phyloP scores from a whole-genome alignment of 2,329 filamentous ascomycete species.

The Hypomyces perniciosus region DNA sequence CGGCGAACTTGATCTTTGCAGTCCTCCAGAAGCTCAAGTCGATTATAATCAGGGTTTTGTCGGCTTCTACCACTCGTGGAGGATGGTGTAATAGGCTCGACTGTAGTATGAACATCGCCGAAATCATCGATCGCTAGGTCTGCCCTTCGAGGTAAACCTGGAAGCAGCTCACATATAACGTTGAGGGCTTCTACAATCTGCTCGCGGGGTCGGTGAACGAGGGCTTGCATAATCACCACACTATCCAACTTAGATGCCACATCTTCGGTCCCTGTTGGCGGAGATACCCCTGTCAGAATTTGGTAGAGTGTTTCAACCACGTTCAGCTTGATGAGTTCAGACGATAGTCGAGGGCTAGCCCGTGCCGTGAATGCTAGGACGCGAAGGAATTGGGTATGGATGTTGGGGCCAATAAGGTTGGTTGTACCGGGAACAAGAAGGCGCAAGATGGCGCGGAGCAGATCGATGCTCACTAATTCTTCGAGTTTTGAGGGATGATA shows the following conservation, averaged over 20 bases:
- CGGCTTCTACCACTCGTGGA: slow-evolving; percentile 25
- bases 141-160: slow-evolving; percentile 57
- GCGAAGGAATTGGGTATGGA: slow-evolving; percentile 93
- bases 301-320: slow-evolving; percentile 97
- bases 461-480: slow-evolving; percentile 80
- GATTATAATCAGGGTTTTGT: slow-evolving; percentile 64
- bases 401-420: slow-evolving; percentile 87
- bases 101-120: slow-evolving; percentile 33
- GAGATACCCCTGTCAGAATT: slow-evolving; percentile 91
- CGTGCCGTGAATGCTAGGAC: slow-evolving; percentile 86
- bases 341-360: slow-evolving; percentile 79
- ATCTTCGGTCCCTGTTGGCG: slow-evolving; percentile 71
- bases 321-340: slow-evolving; percentile 90
- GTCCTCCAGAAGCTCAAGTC: slow-evolving; percentile 72
- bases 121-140: slow-evolving; percentile 39
- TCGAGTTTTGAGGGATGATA: slow-evolving; percentile 83
- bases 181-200: slow-evolving; percentile 97
- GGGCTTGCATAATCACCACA: slow-evolving; percentile 95
- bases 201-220: slow-evolving; percentile 91
- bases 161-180: slow-evolving; percentile 91
- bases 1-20: slow-evolving; percentile 84
- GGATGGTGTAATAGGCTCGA: slow-evolving; percentile 36
- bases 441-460: slow-evolving; percentile 78
- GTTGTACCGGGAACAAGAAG: slow-evolving; percentile 89
- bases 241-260: slow-evolving; percentile 85